Base-by-base conservation (phyloP, 2,329 filamentous ascomycete genomes). In the Cladophialophora yegresii region DNA sequence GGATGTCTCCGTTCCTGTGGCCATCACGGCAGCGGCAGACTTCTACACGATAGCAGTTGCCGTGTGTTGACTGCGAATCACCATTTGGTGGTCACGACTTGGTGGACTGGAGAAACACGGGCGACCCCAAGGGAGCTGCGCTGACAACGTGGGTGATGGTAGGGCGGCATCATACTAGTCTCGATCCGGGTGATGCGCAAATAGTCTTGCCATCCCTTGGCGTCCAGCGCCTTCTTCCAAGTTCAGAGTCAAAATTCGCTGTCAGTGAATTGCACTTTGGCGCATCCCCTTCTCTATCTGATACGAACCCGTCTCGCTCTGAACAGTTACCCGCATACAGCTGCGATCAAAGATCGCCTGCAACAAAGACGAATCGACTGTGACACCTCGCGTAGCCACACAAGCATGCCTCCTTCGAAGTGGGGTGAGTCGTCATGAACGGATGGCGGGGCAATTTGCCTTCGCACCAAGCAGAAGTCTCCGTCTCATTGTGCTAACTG, bases 381-480 rank as follows among this genome's bases (percentile, higher is more conserved):
- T 22, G 26, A 20, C 26, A 2, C 26, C 16, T 23, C 16, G 43
- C 20, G 20, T 49, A 36, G 36, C 16, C 60, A 36, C 71, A 73
- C 68, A 70, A 73, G 67, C 68, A 81, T 81, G 79, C 73, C 79
- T 69, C 79, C 79, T 71, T 77, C 78, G 64, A 81, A 81, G 78
- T 81, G 79, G 79, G 79, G 79, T 81, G 79, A 71, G 79, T 79
- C 66, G 67, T 7, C 30, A 45, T 40, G 40, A 12, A 12, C 33
- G 23, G 22, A 30, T 56, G 55, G 50, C 36, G 30, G 54, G 54
- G 51, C 8, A 30, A 47, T 43, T 45, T 26, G 9, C 47, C 22
- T 50, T 28, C 47, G 20, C 23, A 26, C 10, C 23, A 22, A 16
- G 23, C 47, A 26, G 13, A 50, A 50, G 22, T 9, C 22, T 1